Conservation (phyloP, 139 green algal species). For the Nannochloris sp. region DNA sequence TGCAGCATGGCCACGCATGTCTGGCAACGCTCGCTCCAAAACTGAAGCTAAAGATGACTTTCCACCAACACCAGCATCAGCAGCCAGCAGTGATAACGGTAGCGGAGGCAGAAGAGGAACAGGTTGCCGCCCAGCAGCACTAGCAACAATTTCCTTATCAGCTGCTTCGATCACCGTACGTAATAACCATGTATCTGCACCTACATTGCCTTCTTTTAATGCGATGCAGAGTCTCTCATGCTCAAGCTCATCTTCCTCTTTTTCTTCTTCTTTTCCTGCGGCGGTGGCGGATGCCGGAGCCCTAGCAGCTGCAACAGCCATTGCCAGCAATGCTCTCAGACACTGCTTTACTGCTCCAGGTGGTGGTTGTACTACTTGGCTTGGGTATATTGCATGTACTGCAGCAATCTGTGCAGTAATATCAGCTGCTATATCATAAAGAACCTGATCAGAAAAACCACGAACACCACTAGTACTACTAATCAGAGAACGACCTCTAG, state of each 20-base stretch:
- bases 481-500: too few relatives aligned
- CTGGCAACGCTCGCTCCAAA: conserved; percentile 14
- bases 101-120: neutral
- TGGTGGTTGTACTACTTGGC: neutral
- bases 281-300: neutral
- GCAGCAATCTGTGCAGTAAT: conserved; percentile 1
- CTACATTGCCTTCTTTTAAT: too few relatives aligned
- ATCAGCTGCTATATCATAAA: too few relatives aligned
- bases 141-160: too few relatives aligned
- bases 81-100: too few relatives aligned
- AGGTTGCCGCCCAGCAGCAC: conserved; percentile 5
- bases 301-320: conserved; percentile 10
- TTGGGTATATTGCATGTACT: conserved; percentile 1
- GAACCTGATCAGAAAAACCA: too few relatives aligned
- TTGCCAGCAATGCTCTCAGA: neutral
- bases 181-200: neutral
- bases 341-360: neutral
- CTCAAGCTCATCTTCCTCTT: neutral
- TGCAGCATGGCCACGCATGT: conserved; percentile 1
- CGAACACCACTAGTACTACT: too few relatives aligned
- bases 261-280: neutral
- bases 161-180: neutral
- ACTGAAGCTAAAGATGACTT: neutral
- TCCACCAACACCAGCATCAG: neutral
- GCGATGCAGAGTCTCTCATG: too few relatives aligned